Base-by-base conservation (phyloP, 2,329 filamentous ascomycete genomes). In the Gnomoniopsis sp. region DNA sequence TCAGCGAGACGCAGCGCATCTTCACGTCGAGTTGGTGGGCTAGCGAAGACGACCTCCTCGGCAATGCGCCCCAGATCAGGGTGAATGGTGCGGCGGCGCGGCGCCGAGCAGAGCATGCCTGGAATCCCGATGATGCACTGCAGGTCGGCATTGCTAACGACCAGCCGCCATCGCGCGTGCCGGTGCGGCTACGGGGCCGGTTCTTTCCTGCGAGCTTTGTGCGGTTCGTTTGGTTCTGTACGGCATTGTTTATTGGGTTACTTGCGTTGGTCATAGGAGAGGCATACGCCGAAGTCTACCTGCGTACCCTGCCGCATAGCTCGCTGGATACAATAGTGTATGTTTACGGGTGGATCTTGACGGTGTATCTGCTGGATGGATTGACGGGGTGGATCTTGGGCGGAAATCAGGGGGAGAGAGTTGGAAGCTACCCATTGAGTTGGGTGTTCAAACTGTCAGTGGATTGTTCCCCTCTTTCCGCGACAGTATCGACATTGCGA, bases 401-500 rank as follows among this genome's bases (percentile, higher is more conserved):
- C 48, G 85, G 83, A 43, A 83, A 80, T 54, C 83, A 88, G 64
- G 86, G 86, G 50, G 83, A 88, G 68, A 77, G 86, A 34, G 86
- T 89, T 1, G 85, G 86, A 43, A 88, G 84, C 68, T 89, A 89
- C 66, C 86, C 86, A n/a, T 70, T 89, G 58, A 86, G 84, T 64
- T 89, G 85, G 83, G 82, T 88, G 46, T 89, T 89, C 66, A 89
- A 89, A 69, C 77, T 89, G 81, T 87, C 68, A 72, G 82, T 73
- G 22, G 15, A 26, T 26, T 26, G 22, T 22, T 22, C 1, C 30
- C 26, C 46, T 48, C 26, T 2, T 19, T 19, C 14, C 43, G 41
- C 15, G n/a, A n/a, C 4, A 4, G 26, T 30, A 8, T 8, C 26
- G 8, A 8, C 26, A 30, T 30, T 4, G 26, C 26, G 26, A 43